Base-by-base conservation (phyloP, 2,329 filamentous ascomycete genomes). In the Juglanconis juglandina region DNA sequence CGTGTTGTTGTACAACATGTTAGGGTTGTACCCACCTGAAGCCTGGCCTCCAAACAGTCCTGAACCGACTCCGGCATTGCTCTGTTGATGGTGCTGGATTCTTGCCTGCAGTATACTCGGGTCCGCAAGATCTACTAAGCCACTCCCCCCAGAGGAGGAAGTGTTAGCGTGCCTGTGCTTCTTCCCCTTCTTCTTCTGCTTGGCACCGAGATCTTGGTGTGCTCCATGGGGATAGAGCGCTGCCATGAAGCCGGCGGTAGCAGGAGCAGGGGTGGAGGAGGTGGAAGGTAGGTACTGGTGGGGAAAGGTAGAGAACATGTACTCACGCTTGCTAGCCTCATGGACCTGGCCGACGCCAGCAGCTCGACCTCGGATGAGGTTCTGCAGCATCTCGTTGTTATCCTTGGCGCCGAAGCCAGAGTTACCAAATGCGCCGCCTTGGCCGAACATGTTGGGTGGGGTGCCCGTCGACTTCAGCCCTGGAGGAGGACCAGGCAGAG, bases 101-200 rank as follows among this genome's bases (percentile, higher is more conserved):
- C 93, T 91, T 78, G 92, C 92, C 84, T 96, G 93, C 85, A 98
- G 88, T 86, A 97, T 97, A 86, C 92, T 96, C 85, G 94, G 94
- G 92, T 98, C 93, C 85, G 91, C 92, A 93, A 96, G 92, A 96
- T 98, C 93, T 83, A 96, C 93, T 94, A 97, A 87, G 84, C 91
- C 93, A 91, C 92, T 91, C 87, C 92, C 93, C 84, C 90, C 90
- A 87, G 92, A 96, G 88, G 94, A 98, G 91, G 93, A 96, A 94
- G 94, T 97, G 92, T 97, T 96, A 95, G 92, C 94, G 89, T 97
- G 93, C 88, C 93, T 96, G 86, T 97, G 94, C 92, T 97, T 97
- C 88, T 96, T 97, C 84, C 92, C 92, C 92, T 96, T 96, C 87
- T 96, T 97, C 89, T 96, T 96, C 87, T 96, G 92, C 88, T 96